Conservation (phyloP, 169 alveolate species). For the Cryptosporidium xiaoi region DNA sequence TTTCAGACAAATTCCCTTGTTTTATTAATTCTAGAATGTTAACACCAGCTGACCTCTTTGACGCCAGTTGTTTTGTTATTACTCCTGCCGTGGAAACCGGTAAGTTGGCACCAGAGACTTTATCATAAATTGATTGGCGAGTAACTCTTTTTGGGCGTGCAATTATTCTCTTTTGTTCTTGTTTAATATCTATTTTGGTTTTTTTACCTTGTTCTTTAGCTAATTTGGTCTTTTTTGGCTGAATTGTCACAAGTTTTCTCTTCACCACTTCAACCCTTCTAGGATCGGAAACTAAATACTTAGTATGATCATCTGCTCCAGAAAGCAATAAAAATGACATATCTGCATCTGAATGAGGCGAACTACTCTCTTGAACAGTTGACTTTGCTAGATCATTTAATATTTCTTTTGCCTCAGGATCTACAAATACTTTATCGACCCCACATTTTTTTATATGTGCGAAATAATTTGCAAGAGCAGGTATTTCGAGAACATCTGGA, state of each 20-base stretch:
- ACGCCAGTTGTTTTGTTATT: constrained; percentile 16
- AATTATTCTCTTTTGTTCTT: constrained; percentile 36
- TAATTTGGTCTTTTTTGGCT: background rate
- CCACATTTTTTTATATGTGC: constrained; percentile 39
- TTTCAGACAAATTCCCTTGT: constrained; percentile 25
- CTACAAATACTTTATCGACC: constrained; percentile 19
- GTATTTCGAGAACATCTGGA: constrained; percentile 51
- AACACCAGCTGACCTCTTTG: constrained; percentile 31
- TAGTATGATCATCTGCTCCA: constrained; percentile 5
- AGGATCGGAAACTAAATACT: constrained; percentile 19
- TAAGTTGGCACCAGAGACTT: background rate
- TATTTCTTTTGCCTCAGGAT: constrained; percentile 15
- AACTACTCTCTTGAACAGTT: background rate
- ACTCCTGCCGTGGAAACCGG: background rate
- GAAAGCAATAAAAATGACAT: background rate
- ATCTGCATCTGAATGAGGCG: background rate
- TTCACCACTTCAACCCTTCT: constrained; percentile 6
- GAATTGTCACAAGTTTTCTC: constrained; percentile 40
- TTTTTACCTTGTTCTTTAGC: background rate
- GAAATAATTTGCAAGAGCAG: constrained; percentile 43
- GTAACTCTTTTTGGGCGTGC: constrained; percentile 44
- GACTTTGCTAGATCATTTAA: constrained; percentile 7
- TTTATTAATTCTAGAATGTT: constrained; percentile 22
- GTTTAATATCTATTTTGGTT: background rate
- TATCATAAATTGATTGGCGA: background rate